Evolutionary conservation across 2,329 filamentous ascomycete species (phyloP), one percentile per base, ranked within the genome.

Genomic region (Myrmaecium sp.): DNA sequence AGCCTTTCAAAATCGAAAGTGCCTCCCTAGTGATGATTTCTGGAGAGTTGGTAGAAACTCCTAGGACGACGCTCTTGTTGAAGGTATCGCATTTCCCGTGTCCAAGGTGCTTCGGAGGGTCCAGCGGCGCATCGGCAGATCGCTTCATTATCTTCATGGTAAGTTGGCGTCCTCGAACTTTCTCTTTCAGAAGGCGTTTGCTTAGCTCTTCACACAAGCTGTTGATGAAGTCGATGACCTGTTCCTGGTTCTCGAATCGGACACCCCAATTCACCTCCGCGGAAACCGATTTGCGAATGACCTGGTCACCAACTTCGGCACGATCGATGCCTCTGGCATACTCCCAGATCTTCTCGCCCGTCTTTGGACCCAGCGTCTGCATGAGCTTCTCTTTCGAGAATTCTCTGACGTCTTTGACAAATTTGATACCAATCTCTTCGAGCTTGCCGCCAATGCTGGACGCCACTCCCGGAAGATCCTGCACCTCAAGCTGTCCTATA

Each of bases 211-310:
- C 74, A 43, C 80, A 89, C 0, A 98, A 58, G 36, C 80, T 89
- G 33, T 70, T 60, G 16, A 95, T 66, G 47, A 98, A 98, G 36
- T 91, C 81, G 32, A 95, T 86, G 0, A 83, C 84, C 51, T 98
- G 86, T n/a, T 69, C 65, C 43, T 94, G 82, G 33, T 67, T 91
- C 38, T 89, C 71, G 46, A 98, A 98, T 5, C 89, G 74, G 30
- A 98, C 92, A 3, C 91, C 89, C 89, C 89, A 98, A 41, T 89
- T 98, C 34, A 98, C 82, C 47, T 98, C 89, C 1, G 86, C 86
- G 2, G 89, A 95, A 0, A 98, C 82, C 0, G 86, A 95, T 46
- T 95, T 98, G 28, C 89, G 73, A 10, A 81, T 61, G 0, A 76
- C 69, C 42, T 91, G 78, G 30, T 86, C 78, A 17, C 84, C 86